Conservation (phyloP, 108 stramenopile species). For the Nannochloropsis gaditana region DNA sequence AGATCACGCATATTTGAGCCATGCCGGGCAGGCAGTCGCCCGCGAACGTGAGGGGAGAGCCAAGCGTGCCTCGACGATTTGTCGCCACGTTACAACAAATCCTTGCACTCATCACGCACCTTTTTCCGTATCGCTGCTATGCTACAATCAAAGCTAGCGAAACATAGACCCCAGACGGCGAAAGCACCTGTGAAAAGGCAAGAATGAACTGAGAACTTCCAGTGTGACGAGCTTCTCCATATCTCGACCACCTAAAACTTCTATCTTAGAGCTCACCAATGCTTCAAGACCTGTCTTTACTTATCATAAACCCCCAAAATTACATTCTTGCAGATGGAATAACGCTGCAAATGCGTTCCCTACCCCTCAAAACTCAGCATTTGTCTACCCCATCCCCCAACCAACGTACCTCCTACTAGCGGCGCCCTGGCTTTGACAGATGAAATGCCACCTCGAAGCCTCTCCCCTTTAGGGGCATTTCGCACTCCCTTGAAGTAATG, state of each 20-base stretch:
- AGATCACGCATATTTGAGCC: neutral
- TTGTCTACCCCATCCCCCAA: no score
- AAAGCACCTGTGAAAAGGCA: conserved; percentile 59
- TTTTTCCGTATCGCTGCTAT: conserved; percentile 18
- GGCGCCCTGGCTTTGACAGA: conserved; percentile 63
- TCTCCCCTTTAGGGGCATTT: conserved; percentile 52
- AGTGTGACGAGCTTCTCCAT: no score
- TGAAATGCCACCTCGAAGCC: conserved; percentile 65
- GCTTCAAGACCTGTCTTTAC: no score
- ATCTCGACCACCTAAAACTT: no score
- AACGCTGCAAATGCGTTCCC: no score
- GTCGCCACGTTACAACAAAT: no score
- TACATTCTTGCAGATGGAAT: no score
- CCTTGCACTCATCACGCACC: neutral
- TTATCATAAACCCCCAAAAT: no score
- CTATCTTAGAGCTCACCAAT: no score
- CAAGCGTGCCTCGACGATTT: no score
- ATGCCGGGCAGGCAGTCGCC: neutral
- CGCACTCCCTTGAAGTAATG: conserved; percentile 75
- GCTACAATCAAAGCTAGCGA: conserved; percentile 86
- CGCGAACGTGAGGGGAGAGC: neutral
- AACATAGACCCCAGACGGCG: conserved; percentile 86
- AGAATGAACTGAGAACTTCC: no score
- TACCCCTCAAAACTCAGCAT: no score
- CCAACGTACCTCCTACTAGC: neutral